Conservation (phyloP, 176 grass and related monocot genomes). For the Oryza punctata region DNA sequence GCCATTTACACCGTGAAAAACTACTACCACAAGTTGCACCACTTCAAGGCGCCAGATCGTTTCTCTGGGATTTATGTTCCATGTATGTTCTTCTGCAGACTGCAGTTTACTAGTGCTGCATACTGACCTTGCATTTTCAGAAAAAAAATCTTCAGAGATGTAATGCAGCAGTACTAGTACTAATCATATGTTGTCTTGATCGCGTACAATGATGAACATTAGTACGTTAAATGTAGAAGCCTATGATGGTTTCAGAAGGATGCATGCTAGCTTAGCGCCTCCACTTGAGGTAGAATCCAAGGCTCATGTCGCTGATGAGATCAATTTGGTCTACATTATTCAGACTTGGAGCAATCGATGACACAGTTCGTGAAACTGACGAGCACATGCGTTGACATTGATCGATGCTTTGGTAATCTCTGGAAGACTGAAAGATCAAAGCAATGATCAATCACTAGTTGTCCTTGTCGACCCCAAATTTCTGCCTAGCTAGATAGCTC, state of each 20-base stretch:
- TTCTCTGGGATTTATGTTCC: conserved; percentile 39
- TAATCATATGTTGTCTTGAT: neutral
- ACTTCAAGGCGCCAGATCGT: conserved; percentile 23
- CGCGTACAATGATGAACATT: neutral
- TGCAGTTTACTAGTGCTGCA: neutral
- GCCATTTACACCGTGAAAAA: neutral
- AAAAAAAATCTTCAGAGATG: neutral
- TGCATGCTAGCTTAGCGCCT: neutral
- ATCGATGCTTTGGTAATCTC: neutral
- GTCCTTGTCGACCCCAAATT: too few relatives aligned
- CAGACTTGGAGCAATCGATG: conserved; percentile 21
- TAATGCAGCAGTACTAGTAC: neutral
- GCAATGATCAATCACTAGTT: too few relatives aligned
- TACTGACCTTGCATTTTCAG: neutral
- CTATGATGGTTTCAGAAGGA: neutral
- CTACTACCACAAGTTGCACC: neutral
- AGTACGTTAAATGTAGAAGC: neutral
- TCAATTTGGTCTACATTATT: conserved; percentile 12
- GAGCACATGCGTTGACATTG: conserved; percentile 42
- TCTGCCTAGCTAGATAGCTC: neutral
- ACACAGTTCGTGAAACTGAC: conserved; percentile 25
- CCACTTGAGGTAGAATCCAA: conserved; percentile 28
- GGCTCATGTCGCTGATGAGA: neutral
- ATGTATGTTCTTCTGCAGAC: neutral
- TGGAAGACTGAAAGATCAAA: neutral